These are phyloP conservation scores for Coemansia sp. DNA, from an alignment of 371 early-diverging fungal genomes.

Conservation along the genomic window DNA sequence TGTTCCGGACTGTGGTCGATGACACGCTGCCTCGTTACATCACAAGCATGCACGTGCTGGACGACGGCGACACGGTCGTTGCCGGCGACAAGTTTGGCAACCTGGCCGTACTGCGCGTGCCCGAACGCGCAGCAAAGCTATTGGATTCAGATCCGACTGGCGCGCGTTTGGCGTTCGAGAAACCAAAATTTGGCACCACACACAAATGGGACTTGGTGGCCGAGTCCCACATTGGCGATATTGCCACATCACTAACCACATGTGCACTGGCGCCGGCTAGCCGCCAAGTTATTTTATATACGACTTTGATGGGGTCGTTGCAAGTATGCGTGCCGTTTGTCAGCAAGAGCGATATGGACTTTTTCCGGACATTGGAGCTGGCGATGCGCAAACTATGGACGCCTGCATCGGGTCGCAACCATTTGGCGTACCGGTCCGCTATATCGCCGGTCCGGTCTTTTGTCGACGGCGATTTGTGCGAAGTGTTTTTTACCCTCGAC, in stretches of 20 bases:
- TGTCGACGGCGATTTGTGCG: conserved; percentile 94
- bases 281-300: conserved; percentile 81
- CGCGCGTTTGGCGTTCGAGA: conserved; percentile 72
- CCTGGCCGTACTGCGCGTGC: conserved; percentile 76
- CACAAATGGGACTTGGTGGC: conserved; percentile 75
- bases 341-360: conserved; percentile 86
- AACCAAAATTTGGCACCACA: conserved; percentile 77
- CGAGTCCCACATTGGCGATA: conserved; percentile 85
- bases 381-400: conserved; percentile 72
- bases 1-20: conserved; percentile 87
- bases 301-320: conserved; percentile 81
- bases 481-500: conserved; percentile 58
- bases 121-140: conserved; percentile 57
- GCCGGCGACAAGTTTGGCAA: conserved; percentile 97
- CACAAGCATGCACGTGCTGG: conserved; percentile 75
- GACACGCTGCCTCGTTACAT: conserved; percentile 91
- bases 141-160: conserved; percentile 89
- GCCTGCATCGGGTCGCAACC: conserved; percentile 87
- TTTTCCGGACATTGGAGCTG: conserved; percentile 91
- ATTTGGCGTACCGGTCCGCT: conserved; percentile 76
- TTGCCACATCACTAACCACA: conserved; percentile 75
- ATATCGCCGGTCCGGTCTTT: conserved; percentile 82
- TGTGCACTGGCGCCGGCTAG: conserved; percentile 80
- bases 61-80: conserved; percentile 85
- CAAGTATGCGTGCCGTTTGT: conserved; percentile 83